These are phyloP conservation scores for Macrophomina tecta DNA, from an alignment of 2,329 filamentous ascomycete species.

Conservation along the genomic window DNA sequence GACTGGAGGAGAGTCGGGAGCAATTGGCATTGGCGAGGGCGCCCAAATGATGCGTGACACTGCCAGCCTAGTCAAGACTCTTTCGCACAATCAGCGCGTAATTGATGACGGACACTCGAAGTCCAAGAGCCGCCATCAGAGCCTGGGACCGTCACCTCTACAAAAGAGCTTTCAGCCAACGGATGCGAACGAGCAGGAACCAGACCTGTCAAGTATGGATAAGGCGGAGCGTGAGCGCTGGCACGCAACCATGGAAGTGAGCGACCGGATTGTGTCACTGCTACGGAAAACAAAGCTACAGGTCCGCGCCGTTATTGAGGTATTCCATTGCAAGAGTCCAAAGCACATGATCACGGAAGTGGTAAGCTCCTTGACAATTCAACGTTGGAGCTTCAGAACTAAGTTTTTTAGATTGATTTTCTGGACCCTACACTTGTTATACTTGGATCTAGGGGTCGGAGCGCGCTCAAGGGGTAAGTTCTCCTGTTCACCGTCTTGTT, in stretches of 20 bases:
- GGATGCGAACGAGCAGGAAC: slow-evolving; percentile 32
- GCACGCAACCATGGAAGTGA: slow-evolving; percentile 82
- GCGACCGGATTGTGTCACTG: slow-evolving; percentile 81
- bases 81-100: slow-evolving; percentile 52
- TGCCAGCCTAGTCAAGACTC: slow-evolving; percentile 71
- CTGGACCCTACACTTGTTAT: slow-evolving; percentile 92
- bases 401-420: slow-evolving; percentile 71
- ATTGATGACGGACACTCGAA: slow-evolving; percentile 37
- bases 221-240: slow-evolving; percentile 77
- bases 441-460: slow-evolving; percentile 87
- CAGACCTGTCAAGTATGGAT: slow-evolving; percentile 49
- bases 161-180: slow-evolving; percentile 42
- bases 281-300: slow-evolving; percentile 90
- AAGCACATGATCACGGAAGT: slow-evolving; percentile 96
- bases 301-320: slow-evolving; percentile 91
- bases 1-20: slow-evolving; percentile 54
- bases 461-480: slow-evolving; percentile 86
- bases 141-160: slow-evolving; percentile 41
- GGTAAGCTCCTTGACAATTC: slow-evolving; percentile 47
- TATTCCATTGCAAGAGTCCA: slow-evolving; percentile 97
- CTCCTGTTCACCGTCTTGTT: not conserved
- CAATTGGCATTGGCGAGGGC: slow-evolving; percentile 71
- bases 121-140: slow-evolving; percentile 32
- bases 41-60: slow-evolving; percentile 77
- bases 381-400: not conserved